Base-by-base conservation (phyloP, 1,139 yeast genomes). In the Debaryomyces nepalensis region DNA sequence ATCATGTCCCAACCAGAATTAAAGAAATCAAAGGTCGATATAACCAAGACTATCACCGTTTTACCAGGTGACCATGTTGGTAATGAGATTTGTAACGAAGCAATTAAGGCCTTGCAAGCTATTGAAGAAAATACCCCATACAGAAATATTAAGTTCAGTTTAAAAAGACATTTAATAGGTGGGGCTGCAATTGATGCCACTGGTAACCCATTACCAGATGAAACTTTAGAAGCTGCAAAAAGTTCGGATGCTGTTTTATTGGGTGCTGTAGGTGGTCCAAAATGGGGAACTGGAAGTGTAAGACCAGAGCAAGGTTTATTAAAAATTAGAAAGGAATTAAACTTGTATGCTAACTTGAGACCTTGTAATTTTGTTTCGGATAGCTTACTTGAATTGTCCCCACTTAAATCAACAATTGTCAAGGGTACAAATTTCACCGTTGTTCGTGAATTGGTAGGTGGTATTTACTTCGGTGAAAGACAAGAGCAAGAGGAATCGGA, bases 221-320 rank as follows among this genome's bases (percentile, higher is more conserved):
- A 77, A 42, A 77, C 97, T 2, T 76, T 93, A 40, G 87, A 73
- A 39, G 89, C 96, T n/a, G 81, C 98, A 37, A 90, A 87, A 67
- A 69, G 70, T 35, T 86, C 98, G 1, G 96, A 93, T 62, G 99
- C 99, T 26, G 96, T 93, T 14, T 73, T 93, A 50, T 76, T 93
- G 45, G 99, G 99, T 50, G 97, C 99, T 4, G 99, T 93, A 20
- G 99, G 99, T 50, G 99, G 99, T 21, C 99, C 99, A 47, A 93
- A 93, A 69, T 93, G 99, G 99, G 95, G 95, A 26, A 87, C 97
- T 26, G 97, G 93, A 22, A 59, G 78, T 11, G 97, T 93, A 39
- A 84, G 99, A 70, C 99, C 99, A 39, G 99, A 93, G 68, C 98
- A 89, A 68, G 99, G 99, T 47, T 78, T 93, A 55, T 78, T 93